Conservation (phyloP, 2,329 filamentous ascomycete genomes). For the Colletotrichum euphorbiae region DNA sequence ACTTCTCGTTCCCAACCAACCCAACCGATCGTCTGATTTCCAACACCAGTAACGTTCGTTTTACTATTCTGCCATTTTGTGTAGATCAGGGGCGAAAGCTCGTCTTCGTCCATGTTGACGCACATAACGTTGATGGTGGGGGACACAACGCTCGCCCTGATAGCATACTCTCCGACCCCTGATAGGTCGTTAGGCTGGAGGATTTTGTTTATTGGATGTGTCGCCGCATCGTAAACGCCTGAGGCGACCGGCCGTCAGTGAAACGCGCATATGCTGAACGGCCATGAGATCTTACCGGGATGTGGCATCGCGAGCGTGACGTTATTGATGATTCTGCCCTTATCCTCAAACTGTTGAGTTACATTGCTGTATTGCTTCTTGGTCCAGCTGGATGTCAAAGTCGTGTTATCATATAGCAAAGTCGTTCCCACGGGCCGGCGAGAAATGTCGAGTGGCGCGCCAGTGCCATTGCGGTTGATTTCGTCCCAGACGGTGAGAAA, state of each 20-base stretch:
- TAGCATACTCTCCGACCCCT: conserved; percentile 75
- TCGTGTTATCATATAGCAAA: conserved; percentile 78
- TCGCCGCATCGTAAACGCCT: conserved; percentile 73
- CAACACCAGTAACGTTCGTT: conserved; percentile 48
- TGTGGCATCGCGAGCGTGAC: conserved; percentile 84
- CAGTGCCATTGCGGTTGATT: conserved; percentile 57
- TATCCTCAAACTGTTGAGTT: conserved; percentile 58
- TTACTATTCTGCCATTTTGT: conserved; percentile 63
- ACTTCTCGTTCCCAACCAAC: conserved; percentile 54
- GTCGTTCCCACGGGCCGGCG: conserved; percentile 70
- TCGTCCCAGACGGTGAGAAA: conserved; percentile 69
- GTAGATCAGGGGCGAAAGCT: conserved; percentile 75
- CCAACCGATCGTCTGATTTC: conserved; percentile 49
- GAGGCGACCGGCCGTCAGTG: neutral
- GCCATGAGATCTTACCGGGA: conserved; percentile 51
- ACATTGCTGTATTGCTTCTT: conserved; percentile 65
- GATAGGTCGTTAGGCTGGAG: conserved; percentile 74
- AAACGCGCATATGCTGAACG: no score
- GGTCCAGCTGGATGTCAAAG: conserved; percentile 77
- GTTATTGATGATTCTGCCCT: conserved; percentile 76
- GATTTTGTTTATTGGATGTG: conserved; percentile 71
- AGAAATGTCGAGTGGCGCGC: conserved; percentile 52
- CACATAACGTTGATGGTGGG: conserved; percentile 80
- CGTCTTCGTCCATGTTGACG: conserved; percentile 69
- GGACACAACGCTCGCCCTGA: conserved; percentile 76